Conservation (phyloP, 2,329 filamentous ascomycete species). For the Beauveria asiatica region DNA sequence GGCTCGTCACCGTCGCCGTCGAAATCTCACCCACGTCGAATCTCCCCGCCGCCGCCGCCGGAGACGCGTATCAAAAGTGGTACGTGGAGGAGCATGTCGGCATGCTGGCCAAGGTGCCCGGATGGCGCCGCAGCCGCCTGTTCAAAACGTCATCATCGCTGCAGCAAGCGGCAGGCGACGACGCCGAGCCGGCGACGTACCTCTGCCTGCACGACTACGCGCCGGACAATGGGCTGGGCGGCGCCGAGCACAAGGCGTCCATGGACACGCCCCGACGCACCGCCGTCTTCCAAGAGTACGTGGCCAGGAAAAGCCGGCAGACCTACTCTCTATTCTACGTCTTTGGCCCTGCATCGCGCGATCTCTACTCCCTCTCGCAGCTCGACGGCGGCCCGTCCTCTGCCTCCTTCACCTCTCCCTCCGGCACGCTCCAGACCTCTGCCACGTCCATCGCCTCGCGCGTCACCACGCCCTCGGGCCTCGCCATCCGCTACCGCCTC, state of each 20-base stretch:
- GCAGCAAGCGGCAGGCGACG: slow-evolving; percentile 32
- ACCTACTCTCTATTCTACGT: slow-evolving; percentile 69
- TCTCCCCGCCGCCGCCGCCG: slow-evolving; percentile 40
- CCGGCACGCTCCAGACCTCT: slow-evolving; percentile 37
- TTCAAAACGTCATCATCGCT: slow-evolving; percentile 59
- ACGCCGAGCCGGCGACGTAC: slow-evolving; percentile 32
- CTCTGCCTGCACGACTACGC: slow-evolving; percentile 67
- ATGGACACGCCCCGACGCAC: slow-evolving; percentile 53
- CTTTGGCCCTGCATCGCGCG: slow-evolving; percentile 66
- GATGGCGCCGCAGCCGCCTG: slow-evolving; percentile 67
- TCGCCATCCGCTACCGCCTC: slow-evolving; percentile 62
- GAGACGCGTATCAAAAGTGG: slow-evolving; percentile 55
- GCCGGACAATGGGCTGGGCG: slow-evolving; percentile 56
- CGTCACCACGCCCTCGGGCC: slow-evolving; percentile 59
- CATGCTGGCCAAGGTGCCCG: slow-evolving; percentile 64
- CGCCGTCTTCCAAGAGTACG: slow-evolving; percentile 49
- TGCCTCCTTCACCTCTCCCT: slow-evolving; percentile 42
- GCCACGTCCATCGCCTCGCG: slow-evolving; percentile 54
- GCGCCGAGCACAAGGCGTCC: slow-evolving; percentile 54
- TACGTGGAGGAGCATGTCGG: slow-evolving; percentile 65
- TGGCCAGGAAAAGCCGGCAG: slow-evolving; percentile 48
- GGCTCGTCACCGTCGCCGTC: slow-evolving; percentile 54
- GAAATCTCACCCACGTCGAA: slow-evolving; percentile 45
- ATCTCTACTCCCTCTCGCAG: slow-evolving; percentile 49
- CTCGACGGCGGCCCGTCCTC: slow-evolving; percentile 32